Base-by-base conservation (phyloP, 139 green algal genomes). In the Spirogloea muscicola region DNA sequence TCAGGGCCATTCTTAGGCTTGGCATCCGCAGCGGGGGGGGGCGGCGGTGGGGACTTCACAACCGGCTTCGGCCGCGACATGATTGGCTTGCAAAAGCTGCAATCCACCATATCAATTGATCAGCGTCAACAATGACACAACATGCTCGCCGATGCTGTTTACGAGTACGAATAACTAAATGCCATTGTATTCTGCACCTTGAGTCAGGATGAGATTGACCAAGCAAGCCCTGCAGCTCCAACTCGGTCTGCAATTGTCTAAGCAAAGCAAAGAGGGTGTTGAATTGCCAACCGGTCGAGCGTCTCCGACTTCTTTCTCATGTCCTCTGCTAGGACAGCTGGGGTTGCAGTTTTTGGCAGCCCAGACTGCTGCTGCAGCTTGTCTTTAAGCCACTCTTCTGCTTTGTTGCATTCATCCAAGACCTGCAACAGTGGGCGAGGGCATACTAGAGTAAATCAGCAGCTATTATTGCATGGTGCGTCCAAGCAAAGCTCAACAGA, bases 281-380 rank as follows among this genome's bases (percentile, higher is more conserved):
- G 25, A 16, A 1, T 5, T 10, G 42, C 55, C 9, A 37, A 82
- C 74, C 74, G 58, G 44, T 82, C 68, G 4, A 98, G 70, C 25
- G 85, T 88, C n/a, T 92, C 93, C 44, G 67, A 67, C 87, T 95
- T 96, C 85, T 96, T 96, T 36, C 75, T 74, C 65, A 96, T 90
- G 75, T 98, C 94, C 0, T 57, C 68, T 0, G 87, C 83, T 21
- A 91, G 60, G 51, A 98, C 78, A 57, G 91, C 87, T 0, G 93
- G 91, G 29, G 90, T 83, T 37, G 52, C 67, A 18, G 72, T 87
- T 72, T 88, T 90, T 34, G 64, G 31, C 51, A 84, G 59, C 42
- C 49, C 27, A 36, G 65, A 49, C 84, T 96, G 91, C 78, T 88
- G 44, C 9, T 48, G 58, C 61, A 86, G 46, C 84, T 92, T 95